Conservation (phyloP, 83 land plant genomes). For the Larix sibirica region DNA sequence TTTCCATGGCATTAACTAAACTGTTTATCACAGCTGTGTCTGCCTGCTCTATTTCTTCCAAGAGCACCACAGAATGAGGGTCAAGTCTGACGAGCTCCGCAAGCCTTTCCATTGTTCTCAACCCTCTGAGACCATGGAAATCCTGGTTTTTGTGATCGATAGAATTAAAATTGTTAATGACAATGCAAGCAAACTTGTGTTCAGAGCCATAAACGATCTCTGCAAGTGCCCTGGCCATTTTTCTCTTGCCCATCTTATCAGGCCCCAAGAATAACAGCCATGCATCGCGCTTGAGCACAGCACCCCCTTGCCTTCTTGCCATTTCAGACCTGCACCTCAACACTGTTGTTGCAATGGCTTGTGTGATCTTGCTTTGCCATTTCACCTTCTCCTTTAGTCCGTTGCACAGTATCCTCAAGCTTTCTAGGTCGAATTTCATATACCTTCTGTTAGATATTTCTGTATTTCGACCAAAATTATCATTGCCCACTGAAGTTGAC, state of each 20-base stretch:
- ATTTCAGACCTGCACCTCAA: conserved; percentile 52
- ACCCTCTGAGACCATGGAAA: conserved; percentile 27
- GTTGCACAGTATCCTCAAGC: conserved; percentile 36
- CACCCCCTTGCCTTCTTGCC: conserved; percentile 24
- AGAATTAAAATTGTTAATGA: conserved; percentile 21
- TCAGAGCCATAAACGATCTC: conserved; percentile 48
- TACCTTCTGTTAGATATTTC: conserved; percentile 11
- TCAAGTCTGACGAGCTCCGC: conserved; percentile 25
- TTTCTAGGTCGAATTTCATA: conserved; percentile 45
- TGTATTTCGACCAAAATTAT: background rate
- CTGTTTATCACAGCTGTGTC: conserved; percentile 40
- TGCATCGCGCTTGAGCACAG: conserved; percentile 31
- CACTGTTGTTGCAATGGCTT: conserved; percentile 44
- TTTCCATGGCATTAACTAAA: conserved; percentile 50
- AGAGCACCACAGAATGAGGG: conserved; percentile 57
- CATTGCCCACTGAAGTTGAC: background rate
- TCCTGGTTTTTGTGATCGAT: conserved; percentile 25
- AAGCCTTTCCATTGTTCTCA: conserved; percentile 39
- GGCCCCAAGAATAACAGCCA: conserved; percentile 58
- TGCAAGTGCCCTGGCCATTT: conserved; percentile 43
- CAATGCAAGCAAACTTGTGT: conserved; percentile 25
- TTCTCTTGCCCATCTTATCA: conserved; percentile 50
- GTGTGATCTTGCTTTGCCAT: conserved; percentile 48
- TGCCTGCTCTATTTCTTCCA: conserved; percentile 58
- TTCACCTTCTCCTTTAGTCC: conserved; percentile 51